Evolutionary conservation across 2,329 filamentous ascomycete genomes (phyloP).

Genomic region (Acrocalymma vagum): DNA sequence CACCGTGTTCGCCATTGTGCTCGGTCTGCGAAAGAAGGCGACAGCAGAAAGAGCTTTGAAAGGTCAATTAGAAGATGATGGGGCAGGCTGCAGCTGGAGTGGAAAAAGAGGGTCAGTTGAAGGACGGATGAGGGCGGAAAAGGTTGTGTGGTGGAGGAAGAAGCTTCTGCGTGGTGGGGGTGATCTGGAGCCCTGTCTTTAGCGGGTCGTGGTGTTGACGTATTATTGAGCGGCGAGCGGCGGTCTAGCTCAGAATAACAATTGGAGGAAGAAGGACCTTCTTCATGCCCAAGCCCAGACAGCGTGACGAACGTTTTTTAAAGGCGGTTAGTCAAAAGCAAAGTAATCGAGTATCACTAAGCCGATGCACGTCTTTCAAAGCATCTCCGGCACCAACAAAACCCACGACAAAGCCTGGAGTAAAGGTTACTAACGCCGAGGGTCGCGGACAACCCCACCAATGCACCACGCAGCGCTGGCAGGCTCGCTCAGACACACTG

Average conservation of each 20-base stretch:
- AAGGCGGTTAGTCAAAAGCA: constrained; percentile 27
- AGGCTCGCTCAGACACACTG: constrained; percentile 17
- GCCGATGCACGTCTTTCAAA: constrained; percentile 37
- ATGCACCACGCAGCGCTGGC: constrained; percentile 15
- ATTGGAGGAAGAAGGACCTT: constrained; percentile 23
- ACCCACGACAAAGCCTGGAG: constrained; percentile 31
- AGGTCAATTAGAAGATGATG: constrained; percentile 30
- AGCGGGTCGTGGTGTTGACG: constrained; percentile 42
- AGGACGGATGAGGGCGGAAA: constrained; percentile 35
- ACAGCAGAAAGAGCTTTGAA: constrained; percentile 23
- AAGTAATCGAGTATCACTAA: constrained; percentile 44
- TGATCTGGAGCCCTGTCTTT: constrained; percentile 33
- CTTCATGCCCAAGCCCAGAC: constrained; percentile 20
- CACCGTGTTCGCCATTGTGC: constrained; percentile 57
- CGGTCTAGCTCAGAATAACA: constrained; percentile 24
- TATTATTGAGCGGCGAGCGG: constrained; percentile 29
- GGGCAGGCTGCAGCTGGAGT: constrained; percentile 11
- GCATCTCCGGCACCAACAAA: constrained; percentile 42
- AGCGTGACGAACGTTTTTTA: constrained; percentile 28
- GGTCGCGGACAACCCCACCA: constrained; percentile 37
- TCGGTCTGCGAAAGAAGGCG: constrained; percentile 25
- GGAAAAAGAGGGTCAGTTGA: constrained; percentile 17
- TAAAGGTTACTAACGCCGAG: constrained; percentile 40
- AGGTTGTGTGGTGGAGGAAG: constrained; percentile 35
- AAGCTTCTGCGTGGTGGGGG: constrained; percentile 46